A percentile compares a stretch with the other conserved stretches of the same genome.
phyloP scores from a whole-genome alignment of 345 rosid genomes.

The Rhodamnia rubescens region DNA sequence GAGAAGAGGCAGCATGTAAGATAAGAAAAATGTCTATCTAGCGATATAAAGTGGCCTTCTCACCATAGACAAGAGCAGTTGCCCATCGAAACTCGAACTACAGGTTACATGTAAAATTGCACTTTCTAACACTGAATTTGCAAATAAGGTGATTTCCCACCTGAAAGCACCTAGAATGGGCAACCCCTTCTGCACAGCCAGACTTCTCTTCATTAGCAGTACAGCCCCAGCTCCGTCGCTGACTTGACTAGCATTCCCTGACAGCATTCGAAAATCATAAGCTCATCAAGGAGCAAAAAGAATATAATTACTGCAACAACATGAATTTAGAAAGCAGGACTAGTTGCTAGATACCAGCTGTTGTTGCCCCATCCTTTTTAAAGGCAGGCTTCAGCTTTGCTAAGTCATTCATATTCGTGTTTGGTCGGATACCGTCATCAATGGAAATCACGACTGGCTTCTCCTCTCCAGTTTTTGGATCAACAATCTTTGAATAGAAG shows the following conservation, averaged over 20 bases:
- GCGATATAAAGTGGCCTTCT: neutral
- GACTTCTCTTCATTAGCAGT: slow-evolving; percentile 80
- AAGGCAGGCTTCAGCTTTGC: slow-evolving; percentile 84
- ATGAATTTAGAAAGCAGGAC: neutral
- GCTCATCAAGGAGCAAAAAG: neutral
- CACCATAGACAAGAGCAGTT: neutral
- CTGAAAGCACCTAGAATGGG: slow-evolving; percentile 92
- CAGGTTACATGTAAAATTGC: neutral
- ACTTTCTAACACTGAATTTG: neutral
- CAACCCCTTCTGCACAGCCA: slow-evolving; percentile 76
- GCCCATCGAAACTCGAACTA: neutral
- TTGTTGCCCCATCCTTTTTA: slow-evolving; percentile 70
- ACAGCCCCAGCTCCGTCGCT: slow-evolving; percentile 99
- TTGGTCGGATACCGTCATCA: slow-evolving; percentile 87
- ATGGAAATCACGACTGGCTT: slow-evolving; percentile 45
- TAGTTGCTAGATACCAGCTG: slow-evolving; percentile 55
- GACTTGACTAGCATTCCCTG: slow-evolving; percentile 94
- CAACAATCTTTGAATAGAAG: slow-evolving; percentile 44
- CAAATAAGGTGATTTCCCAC: slow-evolving; percentile 11
- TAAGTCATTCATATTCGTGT: slow-evolving; percentile 46
- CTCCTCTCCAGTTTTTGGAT: slow-evolving; percentile 72
- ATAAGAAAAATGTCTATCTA: neutral
- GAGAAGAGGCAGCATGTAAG: neutral
- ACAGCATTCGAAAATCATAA: neutral
- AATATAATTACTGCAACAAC: neutral